phyloP scores from a whole-genome alignment of 2,329 filamentous ascomycete species.

The Verticillium tricorpus region DNA sequence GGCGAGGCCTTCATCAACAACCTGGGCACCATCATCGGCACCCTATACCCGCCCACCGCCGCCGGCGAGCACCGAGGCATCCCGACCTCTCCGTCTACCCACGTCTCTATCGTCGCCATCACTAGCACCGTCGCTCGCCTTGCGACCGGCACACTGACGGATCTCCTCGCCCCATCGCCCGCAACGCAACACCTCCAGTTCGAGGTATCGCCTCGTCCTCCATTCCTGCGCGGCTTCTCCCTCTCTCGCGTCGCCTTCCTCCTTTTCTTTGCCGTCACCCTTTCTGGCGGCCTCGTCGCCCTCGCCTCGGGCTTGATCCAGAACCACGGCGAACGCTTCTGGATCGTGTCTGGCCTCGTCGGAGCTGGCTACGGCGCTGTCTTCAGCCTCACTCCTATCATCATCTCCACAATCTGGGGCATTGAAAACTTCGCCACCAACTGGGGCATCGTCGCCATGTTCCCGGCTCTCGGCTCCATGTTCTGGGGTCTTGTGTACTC shows the following conservation, averaged over 20 bases:
- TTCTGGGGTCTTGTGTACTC: slow-evolving; percentile 92
- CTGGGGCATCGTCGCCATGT: slow-evolving; percentile 91
- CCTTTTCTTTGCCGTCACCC: slow-evolving; percentile 66
- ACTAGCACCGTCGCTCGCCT: slow-evolving; percentile 88
- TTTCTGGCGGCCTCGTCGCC: slow-evolving; percentile 71
- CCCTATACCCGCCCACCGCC: slow-evolving; percentile 60
- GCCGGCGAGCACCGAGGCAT: slow-evolving; percentile 12
- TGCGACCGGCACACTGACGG: slow-evolving; percentile 83
- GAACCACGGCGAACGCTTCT: slow-evolving; percentile 73
- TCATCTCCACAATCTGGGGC: slow-evolving; percentile 96
- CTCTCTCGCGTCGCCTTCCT: slow-evolving; percentile 80
- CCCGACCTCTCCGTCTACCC: slow-evolving; percentile 68
- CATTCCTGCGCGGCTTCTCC: slow-evolving; percentile 35
- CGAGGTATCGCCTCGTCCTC: slow-evolving; percentile 20
- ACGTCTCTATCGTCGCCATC: slow-evolving; percentile 87
- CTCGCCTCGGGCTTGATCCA: slow-evolving; percentile 75
- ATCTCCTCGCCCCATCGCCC: slow-evolving; percentile 71
- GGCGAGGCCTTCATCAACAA: slow-evolving; percentile 99
- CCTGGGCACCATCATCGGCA: slow-evolving; percentile 86
- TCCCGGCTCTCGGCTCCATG: slow-evolving; percentile 81
- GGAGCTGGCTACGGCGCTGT: slow-evolving; percentile 90
- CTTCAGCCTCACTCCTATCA: slow-evolving; percentile 85
- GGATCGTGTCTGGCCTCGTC: slow-evolving; percentile 77
- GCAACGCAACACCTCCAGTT: slow-evolving; percentile 54
- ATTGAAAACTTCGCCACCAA: slow-evolving; percentile 98